Base-by-base conservation (phyloP, 2,329 filamentous ascomycete species). In the Tolypocladium cylindrosporum region DNA sequence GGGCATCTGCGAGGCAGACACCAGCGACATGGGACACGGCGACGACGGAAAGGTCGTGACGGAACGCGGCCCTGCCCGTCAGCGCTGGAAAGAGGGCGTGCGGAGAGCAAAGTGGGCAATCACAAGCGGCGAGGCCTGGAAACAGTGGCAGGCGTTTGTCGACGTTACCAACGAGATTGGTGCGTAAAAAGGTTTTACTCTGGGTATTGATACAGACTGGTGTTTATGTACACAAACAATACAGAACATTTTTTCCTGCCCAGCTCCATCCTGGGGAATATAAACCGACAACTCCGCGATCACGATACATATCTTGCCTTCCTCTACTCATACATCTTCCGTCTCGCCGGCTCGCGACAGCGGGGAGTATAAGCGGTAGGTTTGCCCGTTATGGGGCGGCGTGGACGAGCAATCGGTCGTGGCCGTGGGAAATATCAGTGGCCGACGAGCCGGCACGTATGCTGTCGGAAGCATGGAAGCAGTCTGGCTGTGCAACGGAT, bases 71-170 rank as follows among this genome's bases (percentile, higher is more conserved):
- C 92, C 92, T 6, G 92, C 88, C 13, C 90, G 90, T 16, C 84
- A 90, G 58, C 82, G 93, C 67, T 99, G 94, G 94, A 99, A 96
- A 76, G 93, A 97, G 70, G 94, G 93, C 56, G 84, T 97, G 16
- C 80, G 93, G 65, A 82, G 91, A 69, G 94, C 94, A 19, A 85
- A 88, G 66, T 95, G 90, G 89, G 91, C 91, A 13, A 82, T 99
- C 54, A 83, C 86, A 73, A 96, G 90, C 71, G 91, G 93, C 53
- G 85, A 87, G 70, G 90, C 93, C n/a, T 86, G 90, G 79, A 86
- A 79, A 69, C 86, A 91, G 74, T 93, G 94, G 85, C 79, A 86
- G 58, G 79, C 79, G 27, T 97, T 97, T 75, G 91, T 96, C 42
- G 83, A 93, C 60, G 84, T 90, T 40, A 96, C 90, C 11, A 91